These are phyloP conservation scores for Syzygium aromaticum DNA, from an alignment of 345 rosid species.

Conservation along the genomic window DNA sequence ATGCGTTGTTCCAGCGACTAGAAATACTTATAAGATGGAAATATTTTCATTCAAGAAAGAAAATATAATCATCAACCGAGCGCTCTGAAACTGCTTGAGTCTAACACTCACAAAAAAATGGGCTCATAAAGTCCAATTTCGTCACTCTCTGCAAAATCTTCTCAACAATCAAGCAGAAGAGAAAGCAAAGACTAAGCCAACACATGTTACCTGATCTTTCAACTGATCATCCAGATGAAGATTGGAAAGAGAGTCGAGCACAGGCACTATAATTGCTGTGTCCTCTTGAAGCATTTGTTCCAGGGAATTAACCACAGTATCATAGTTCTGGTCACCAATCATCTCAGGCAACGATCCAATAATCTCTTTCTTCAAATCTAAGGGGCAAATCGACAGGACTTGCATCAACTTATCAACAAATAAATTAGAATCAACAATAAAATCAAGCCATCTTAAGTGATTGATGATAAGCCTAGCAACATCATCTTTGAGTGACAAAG, in stretches of 20 bases:
- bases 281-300: constrained; percentile 78
- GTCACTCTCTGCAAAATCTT: background rate
- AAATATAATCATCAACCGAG: background rate
- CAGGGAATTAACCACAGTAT: constrained; percentile 47
- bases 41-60: background rate
- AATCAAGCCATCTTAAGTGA: constrained; percentile 79
- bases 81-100: background rate
- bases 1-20: background rate
- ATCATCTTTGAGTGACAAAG: constrained; percentile 48
- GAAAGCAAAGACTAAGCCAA: background rate
- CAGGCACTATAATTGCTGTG: constrained; percentile 55
- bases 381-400: constrained; percentile 57
- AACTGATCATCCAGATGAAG: constrained; percentile 54
- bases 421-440: constrained; percentile 38
- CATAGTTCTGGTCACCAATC: constrained; percentile 51
- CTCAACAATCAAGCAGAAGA: background rate
- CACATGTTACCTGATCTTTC: constrained; percentile 55
- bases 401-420: constrained; percentile 63
- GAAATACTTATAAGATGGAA: background rate
- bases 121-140: background rate
- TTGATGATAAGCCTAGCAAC: constrained; percentile 62
- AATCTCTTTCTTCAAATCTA: constrained; percentile 64
- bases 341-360: constrained; percentile 88
- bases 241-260: constrained; percentile 69
- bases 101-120: background rate